phyloP scores from a whole-genome alignment of 768 basidiomycete genomes.

The Tylopilus sp. region DNA sequence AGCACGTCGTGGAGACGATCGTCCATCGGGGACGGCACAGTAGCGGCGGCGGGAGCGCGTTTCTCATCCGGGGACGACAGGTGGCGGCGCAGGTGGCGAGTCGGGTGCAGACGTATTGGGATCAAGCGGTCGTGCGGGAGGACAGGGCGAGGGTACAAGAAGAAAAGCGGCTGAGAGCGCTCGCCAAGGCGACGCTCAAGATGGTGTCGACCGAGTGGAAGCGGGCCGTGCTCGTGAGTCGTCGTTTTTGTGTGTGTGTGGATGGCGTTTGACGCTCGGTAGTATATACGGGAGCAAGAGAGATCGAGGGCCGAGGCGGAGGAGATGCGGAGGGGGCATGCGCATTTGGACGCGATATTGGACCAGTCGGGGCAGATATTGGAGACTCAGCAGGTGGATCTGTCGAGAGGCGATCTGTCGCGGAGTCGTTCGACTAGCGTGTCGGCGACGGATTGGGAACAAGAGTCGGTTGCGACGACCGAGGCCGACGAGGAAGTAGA shows the following conservation, averaged over 20 bases:
- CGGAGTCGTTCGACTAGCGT: slow-evolving; percentile 57
- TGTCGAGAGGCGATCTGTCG: slow-evolving; percentile 48
- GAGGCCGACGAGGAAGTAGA: slow-evolving; percentile 21
- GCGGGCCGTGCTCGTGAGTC: slow-evolving; percentile 76
- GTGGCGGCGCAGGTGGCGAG: slow-evolving; percentile 56
- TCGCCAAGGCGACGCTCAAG: slow-evolving; percentile 72
- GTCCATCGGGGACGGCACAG: slow-evolving; percentile 23
- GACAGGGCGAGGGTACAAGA: slow-evolving; percentile 57
- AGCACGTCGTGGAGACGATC: slow-evolving; percentile 50
- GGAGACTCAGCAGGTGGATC: slow-evolving; percentile 75
- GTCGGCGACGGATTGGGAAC: slow-evolving; percentile 30
- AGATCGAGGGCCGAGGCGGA: slow-evolving; percentile 66
- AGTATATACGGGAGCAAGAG: slow-evolving; percentile 76
- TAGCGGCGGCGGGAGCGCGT: slow-evolving; percentile 7
- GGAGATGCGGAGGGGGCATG: slow-evolving; percentile 73
- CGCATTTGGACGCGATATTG: slow-evolving; percentile 87
- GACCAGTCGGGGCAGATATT: slow-evolving; percentile 86
- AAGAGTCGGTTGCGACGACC: slow-evolving; percentile 11
- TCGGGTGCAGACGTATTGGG: slow-evolving; percentile 74
- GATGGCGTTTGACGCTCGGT: too few relatives aligned
- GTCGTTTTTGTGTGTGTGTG: too few relatives aligned
- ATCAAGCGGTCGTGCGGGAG: slow-evolving; percentile 57
- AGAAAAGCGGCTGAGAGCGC: slow-evolving; percentile 58
- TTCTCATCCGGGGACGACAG: slow-evolving; percentile 35
- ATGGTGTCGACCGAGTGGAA: slow-evolving; percentile 81